phyloP scores from a whole-genome alignment of 768 basidiomycete species.

The Tylopilus intermedius region DNA sequence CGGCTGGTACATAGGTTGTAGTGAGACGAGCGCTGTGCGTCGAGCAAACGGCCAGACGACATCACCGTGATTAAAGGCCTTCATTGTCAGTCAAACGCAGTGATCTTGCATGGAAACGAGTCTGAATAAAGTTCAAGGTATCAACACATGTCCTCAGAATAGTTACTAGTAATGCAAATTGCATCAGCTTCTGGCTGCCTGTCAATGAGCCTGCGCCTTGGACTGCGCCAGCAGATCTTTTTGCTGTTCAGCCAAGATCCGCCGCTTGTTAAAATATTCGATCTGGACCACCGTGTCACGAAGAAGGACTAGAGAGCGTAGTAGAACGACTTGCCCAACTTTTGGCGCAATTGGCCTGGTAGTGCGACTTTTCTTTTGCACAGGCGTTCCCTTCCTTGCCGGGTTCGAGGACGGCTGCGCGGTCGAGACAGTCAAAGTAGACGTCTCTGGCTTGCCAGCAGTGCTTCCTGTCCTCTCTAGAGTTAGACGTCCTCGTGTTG shows the following conservation, averaged over 20 bases:
- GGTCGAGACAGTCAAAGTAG: slow-evolving; percentile 83
- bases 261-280: slow-evolving; percentile 90
- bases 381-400: slow-evolving; percentile 70
- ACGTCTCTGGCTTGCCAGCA: slow-evolving; percentile 86
- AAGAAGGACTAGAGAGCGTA: background rate
- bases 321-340: slow-evolving; percentile 69
- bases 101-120: slow-evolving; percentile 2
- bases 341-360: slow-evolving; percentile 73
- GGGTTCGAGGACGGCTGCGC: slow-evolving; percentile 59
- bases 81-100: background rate
- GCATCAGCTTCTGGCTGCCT: slow-evolving; percentile 19
- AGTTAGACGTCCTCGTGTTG: slow-evolving; percentile 18
- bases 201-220: slow-evolving; percentile 29
- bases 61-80: slow-evolving; percentile 6
- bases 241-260: slow-evolving; percentile 76
- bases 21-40: background rate
- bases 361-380: slow-evolving; percentile 47
- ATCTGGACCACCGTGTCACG: slow-evolving; percentile 47
- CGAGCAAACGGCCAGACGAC: background rate
- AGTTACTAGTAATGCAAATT: background rate
- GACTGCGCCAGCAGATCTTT: slow-evolving; percentile 59
- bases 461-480: slow-evolving; percentile 62
- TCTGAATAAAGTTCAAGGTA: background rate
- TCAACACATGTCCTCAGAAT: background rate
- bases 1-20: background rate